Evolutionary conservation across 2,329 filamentous ascomycete species (phyloP).

Genomic region (Pseudopyricularia cyperi): DNA sequence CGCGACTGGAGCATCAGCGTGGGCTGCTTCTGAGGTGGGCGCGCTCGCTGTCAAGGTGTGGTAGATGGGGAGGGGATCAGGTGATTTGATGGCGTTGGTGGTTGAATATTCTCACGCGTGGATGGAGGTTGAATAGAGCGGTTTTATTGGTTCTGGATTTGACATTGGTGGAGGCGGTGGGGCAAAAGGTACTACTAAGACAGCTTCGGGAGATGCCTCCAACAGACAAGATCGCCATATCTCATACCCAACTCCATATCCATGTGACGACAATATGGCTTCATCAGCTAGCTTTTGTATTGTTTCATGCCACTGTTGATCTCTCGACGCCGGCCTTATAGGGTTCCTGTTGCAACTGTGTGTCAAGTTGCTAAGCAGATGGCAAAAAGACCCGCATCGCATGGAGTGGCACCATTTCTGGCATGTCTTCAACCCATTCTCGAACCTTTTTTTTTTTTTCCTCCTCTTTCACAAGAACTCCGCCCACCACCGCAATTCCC

Average conservation of each 20-base stretch:
- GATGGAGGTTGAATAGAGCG: not conserved
- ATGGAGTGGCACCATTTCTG: constrained; percentile 18
- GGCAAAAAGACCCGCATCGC: not conserved
- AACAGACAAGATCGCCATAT: not conserved
- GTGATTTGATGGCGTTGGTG: not conserved
- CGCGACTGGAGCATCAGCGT: constrained; percentile 3
- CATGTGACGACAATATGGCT: not conserved
- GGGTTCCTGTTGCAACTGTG: too few species aligned
- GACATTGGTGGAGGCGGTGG: not conserved
- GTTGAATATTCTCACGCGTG: not conserved
- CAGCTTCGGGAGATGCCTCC: too few species aligned
- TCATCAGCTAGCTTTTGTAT: not conserved
- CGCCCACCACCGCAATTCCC: constrained; percentile 5
- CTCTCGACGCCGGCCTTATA: too few species aligned
- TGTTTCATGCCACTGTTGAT: not conserved
- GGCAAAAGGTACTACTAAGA: too few species aligned
- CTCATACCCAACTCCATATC: not conserved
- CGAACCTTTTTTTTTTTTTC: constrained; percentile 18
- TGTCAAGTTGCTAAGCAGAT: not conserved
- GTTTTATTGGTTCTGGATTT: not conserved
- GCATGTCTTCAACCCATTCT: constrained; percentile 11
- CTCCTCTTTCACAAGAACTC: too few species aligned
- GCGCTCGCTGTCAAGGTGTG: not conserved
- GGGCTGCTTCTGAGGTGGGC: not conserved
- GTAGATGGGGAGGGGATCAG: not conserved